Base-by-base conservation (phyloP, 1,284 basidiomycete species). In the Cryptococcus sp. region DNA sequence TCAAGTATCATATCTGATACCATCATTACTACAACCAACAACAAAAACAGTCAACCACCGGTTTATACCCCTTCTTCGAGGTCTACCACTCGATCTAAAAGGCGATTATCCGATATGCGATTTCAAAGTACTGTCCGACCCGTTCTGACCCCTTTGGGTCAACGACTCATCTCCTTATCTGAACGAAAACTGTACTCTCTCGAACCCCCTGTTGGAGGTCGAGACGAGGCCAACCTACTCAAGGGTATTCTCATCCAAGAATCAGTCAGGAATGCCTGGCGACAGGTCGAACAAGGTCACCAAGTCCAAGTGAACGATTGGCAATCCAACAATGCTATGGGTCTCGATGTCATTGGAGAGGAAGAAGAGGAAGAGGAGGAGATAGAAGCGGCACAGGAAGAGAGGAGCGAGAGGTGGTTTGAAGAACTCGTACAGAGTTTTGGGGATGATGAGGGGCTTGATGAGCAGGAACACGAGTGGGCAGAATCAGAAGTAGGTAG, bases 221-320 rank as follows among this genome's bases (percentile, higher is more conserved):
- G 60, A 23, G 70, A 72, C 46, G 51, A 54, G 5, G 45, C 37
- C 18, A 49, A 54, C 2, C 57, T 73, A n/a, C 56, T 53, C 44
- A 65, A 64, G 48, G 61, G 60, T 43, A 64, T 72, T 40, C 50
- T 73, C 43, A 64, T 73, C 11, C 64, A 64, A 21, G 62, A 69
- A 52, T 63, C 71, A 3, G 63, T 73, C 44, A 60, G 59, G 43
- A 56, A 59, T 9, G 71, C 71, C 22, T 73, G 71, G 71, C 51
- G 60, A 16, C 63, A 64, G 7, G 60, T 73, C 47, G 64, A 70
- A 39, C 46, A 61, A 10, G 64, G 63, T 18, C 39, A 53, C 4
- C 40, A 45, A 13, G 28, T 53, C 22, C 67, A 69, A 19, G 57
- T 73, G 48, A 66, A 54, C 51, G 59, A 70, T 54, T 71, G 69